A percentile compares a stretch with the other conserved stretches of the same genome.
These are phyloP conservation scores for Syzygium syzygioides DNA, from an alignment of 441 rosid species.

Conservation along the genomic window DNA sequence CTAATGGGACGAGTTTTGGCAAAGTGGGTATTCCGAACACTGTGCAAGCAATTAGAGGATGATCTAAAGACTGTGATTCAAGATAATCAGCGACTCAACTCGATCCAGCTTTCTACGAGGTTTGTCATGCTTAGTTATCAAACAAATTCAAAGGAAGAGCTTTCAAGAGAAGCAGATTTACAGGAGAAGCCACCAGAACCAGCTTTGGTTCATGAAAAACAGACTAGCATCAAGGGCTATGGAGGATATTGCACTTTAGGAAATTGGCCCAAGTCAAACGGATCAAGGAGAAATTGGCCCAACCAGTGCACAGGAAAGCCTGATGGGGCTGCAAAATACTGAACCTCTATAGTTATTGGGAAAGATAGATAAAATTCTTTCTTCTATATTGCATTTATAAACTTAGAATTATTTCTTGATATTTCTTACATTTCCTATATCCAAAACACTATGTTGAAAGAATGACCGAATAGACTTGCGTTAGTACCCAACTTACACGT, in stretches of 20 bases:
- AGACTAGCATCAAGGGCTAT: not conserved
- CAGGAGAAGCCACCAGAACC: not conserved
- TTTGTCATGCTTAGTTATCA: not conserved
- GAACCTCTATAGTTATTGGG: not conserved
- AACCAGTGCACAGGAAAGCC: not conserved
- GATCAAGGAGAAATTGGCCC: not conserved
- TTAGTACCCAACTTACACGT: not conserved
- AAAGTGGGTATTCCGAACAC: not conserved
- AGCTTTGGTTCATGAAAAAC: not conserved
- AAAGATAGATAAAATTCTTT: not conserved
- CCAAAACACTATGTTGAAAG: not conserved
- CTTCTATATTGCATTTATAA: not conserved
- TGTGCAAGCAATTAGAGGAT: not conserved
- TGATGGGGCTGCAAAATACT: not conserved
- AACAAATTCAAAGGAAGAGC: not conserved
- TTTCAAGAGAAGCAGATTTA: not conserved
- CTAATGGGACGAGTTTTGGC: not conserved
- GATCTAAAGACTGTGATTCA: not conserved
- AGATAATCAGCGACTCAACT: not conserved
- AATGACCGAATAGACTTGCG: not conserved
- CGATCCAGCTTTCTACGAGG: not conserved
- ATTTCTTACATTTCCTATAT: not conserved
- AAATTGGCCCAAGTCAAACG: not conserved
- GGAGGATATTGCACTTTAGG: not conserved
- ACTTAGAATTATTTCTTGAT: not conserved